Evolutionary conservation across 352 stramenopile species (phyloP), one percentile per base, ranked within the genome.

Genomic region (Pythium periplocum): DNA sequence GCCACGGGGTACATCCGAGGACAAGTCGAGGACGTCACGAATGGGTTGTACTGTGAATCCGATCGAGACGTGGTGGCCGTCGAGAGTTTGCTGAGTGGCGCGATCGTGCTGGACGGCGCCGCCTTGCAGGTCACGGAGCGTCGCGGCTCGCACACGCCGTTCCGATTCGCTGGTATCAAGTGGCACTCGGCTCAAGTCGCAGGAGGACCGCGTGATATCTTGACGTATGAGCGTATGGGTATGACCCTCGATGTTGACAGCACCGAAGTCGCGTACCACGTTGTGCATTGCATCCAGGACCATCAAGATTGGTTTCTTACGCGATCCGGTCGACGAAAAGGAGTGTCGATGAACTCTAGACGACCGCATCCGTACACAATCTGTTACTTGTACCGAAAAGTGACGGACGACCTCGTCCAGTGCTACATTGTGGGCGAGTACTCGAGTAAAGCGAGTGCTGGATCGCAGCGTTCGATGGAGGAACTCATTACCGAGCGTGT

Each of bases 201-300:
- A 10, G 34, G 37, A 38, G 8, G 34, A 8, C 1, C 53, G 35
- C 12, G 17, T 46, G 52, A 86, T 41, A 42, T 84, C 54, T 62
- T 85, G 39, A 78, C 73, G 39, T 87, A 81, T 51, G 76, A 87
- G 57, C 71, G 73, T 42, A 84, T 80, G 69, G 76, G 76, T 4
- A 52, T 69, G 50, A 73, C 62, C 7, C 35, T 69, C 12, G 63
- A 77, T 5, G 66, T 71, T 34, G 62, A 76, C 49, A 64, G 52
- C 54, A 55, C 67, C 9, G 69, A 83, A 47, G 31, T 87, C 26
- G 64, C 61, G 30, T 87, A 87, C 51, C 76, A 84, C 45, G 57
- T 81, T 31, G 51, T 83, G 26, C 57, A 75, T 48, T 73, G 71
- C 39, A 40, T 86, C 41, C 38, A 33, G 38, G 68, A 77, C 46